Evolutionary conservation across 345 rosid species (phyloP).

Genomic region (Syzygium oleosum): DNA sequence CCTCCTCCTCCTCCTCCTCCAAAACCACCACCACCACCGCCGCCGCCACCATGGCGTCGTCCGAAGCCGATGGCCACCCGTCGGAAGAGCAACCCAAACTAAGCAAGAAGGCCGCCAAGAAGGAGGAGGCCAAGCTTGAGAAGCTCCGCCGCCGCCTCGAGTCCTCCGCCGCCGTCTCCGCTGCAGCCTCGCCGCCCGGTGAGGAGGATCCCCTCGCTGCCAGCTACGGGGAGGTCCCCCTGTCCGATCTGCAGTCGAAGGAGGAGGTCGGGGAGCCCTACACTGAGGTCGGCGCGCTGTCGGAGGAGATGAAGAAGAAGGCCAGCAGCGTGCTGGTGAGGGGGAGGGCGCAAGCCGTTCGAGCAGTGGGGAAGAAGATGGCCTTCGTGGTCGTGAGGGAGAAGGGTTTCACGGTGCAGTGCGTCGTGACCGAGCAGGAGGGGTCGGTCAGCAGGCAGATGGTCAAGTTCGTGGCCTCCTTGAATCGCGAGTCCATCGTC

Average conservation of each 20-base stretch:
- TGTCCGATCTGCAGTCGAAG: conserved; percentile 47
- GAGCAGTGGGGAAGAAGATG: conserved; percentile 41
- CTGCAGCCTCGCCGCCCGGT: conserved; percentile 13
- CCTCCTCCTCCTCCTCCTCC: background rate
- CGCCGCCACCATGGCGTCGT: background rate
- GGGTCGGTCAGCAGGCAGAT: conserved; percentile 46
- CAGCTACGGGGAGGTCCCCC: conserved; percentile 63
- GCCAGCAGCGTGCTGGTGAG: conserved; percentile 38
- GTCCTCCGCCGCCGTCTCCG: conserved; percentile 1
- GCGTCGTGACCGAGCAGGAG: conserved; percentile 39
- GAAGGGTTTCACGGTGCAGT: conserved; percentile 64
- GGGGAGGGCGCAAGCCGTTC: conserved; percentile 49
- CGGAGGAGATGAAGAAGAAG: conserved; percentile 24
- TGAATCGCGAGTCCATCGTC: conserved; percentile 61
- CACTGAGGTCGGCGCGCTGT: conserved; percentile 42
- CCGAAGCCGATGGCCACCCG: background rate
- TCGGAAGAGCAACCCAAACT: conserved; percentile 5
- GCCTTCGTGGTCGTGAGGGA: conserved; percentile 61
- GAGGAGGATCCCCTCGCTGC: conserved; percentile 32
- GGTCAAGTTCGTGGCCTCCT: conserved; percentile 44
- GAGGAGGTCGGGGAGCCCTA: conserved; percentile 23
- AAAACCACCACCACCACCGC: background rate
- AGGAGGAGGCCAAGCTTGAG: conserved; percentile 73
- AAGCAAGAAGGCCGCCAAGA: conserved; percentile 82
- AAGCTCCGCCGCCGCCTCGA: conserved; percentile 66